Base-by-base conservation (phyloP, 1,284 basidiomycete genomes). In the Macrocystidia cucumis region DNA sequence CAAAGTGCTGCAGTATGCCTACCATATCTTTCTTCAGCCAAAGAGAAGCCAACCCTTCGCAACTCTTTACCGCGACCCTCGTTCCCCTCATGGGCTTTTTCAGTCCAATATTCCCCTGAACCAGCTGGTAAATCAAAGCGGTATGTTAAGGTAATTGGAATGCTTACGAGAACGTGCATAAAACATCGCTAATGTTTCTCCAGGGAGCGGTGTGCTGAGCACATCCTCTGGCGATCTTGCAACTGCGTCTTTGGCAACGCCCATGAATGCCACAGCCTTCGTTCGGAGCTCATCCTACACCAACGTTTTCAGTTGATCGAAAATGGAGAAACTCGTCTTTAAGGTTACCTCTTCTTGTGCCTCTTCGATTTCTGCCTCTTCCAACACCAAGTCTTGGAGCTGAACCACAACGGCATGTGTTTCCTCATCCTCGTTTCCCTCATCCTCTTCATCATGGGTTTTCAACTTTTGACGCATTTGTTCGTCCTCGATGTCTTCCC, bases 161-260 rank as follows among this genome's bases (percentile, higher is more conserved):
- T 31, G 64, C 77, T 48, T 54, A 78, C 83, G 71, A 3, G 83
- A 83, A 4, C 91, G 75, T 8, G 83, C 77, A 51, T 92, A 96
- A 57, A 95, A 95, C 55, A 73, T 68, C 0, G 87, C 80, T 5
- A 95, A 59, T 0, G 83, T 88, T 55, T 96, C 92, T n/a, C 90
- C 89, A 0, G 91, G 89, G 4, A 84, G 65, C 0, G 92, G 92
- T 0, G 91, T 93, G 40, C 82, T 85, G 28, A 90, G 53, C 0
- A 76, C 57, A 44, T 92, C 90, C 48, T 90, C 87, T 0, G 72
- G 64, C 0, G 82, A 76, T 2, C 77, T 65, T 0, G 67, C 63
- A n/a, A n/a, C n/a, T 2, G 67, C 55, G 44, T 88, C 83, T 49
- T 78, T 86, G 0, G 66, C 57, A 0, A 84, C 80, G 6, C 81